phyloP scores from a whole-genome alignment of 2,329 filamentous ascomycete species.

The Colletotrichum trifolii region DNA sequence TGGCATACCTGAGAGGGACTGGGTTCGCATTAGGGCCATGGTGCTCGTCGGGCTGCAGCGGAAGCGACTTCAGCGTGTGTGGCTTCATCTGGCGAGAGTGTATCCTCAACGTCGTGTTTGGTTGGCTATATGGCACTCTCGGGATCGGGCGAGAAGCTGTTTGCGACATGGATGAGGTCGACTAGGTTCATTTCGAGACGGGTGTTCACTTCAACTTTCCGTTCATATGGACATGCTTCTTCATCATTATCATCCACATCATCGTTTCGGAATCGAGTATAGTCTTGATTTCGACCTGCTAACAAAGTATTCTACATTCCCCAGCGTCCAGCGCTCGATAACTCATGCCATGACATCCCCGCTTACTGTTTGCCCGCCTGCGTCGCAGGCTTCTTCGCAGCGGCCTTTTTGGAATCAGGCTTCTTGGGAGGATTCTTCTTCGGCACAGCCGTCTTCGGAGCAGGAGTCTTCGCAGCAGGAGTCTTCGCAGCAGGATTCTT shows the following conservation, averaged over 20 bases:
- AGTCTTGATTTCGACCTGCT: too few relatives aligned
- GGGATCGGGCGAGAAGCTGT: neutral
- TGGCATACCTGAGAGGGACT: constrained; percentile 19
- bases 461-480: neutral
- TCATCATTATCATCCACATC: too few relatives aligned
- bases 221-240: neutral
- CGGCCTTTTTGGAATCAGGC: too few relatives aligned
- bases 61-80: neutral
- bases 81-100: neutral
- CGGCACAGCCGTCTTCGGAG: neutral
- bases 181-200: neutral
- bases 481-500: neutral
- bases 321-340: too few relatives aligned
- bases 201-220: neutral
- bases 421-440: neutral
- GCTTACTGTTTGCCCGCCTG: too few relatives aligned
- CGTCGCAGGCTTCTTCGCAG: too few relatives aligned
- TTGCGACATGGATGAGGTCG: neutral
- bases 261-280: too few relatives aligned
- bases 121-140: neutral
- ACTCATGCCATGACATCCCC: too few relatives aligned
- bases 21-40: constrained; percentile 1
- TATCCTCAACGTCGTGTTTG: neutral
- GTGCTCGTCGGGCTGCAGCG: neutral
- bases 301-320: too few relatives aligned